Evolutionary conservation across 2,329 filamentous ascomycete genomes (phyloP).

Genomic region (Cladophialophora chaetospira): DNA sequence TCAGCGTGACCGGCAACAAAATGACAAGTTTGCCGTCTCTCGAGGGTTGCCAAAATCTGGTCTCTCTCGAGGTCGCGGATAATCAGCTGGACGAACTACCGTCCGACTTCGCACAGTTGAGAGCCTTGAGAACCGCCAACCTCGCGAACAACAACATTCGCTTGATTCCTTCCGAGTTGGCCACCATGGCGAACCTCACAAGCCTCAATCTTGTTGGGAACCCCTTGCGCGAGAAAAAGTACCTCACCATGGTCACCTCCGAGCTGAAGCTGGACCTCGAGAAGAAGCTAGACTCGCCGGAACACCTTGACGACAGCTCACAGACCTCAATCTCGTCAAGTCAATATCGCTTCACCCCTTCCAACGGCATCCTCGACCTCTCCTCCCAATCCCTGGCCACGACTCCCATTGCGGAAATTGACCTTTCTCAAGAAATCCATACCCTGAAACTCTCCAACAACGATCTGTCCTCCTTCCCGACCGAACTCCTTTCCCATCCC

Average conservation of each 20-base stretch:
- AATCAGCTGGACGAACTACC: conserved; percentile 80
- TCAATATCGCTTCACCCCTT: conserved; percentile 17
- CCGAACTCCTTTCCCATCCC: conserved; percentile 68
- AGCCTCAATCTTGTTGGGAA: conserved; percentile 84
- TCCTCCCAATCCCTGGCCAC: conserved; percentile 50
- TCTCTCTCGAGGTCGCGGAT: conserved; percentile 75
- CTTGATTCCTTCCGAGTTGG: conserved; percentile 72
- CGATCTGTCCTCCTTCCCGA: conserved; percentile 68
- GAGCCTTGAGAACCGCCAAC: conserved; percentile 73
- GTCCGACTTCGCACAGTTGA: conserved; percentile 68
- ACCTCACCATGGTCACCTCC: conserved; percentile 70
- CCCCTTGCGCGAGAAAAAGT: conserved; percentile 84
- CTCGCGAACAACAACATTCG: conserved; percentile 84
- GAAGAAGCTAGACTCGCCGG: conserved; percentile 15
- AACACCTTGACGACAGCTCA: not conserved
- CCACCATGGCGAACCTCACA: conserved; percentile 74
- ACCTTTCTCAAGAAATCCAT: conserved; percentile 51
- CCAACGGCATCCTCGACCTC: conserved; percentile 61
- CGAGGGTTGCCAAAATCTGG: conserved; percentile 64
- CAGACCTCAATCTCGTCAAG: not conserved
- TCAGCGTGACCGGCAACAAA: conserved; percentile 80
- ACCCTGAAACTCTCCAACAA: conserved; percentile 69
- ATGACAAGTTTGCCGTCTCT: conserved; percentile 73
- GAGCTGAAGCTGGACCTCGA: conserved; percentile 25
- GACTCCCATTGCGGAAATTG: conserved; percentile 61